Evolutionary conservation across 2,329 filamentous ascomycete species (phyloP).

Genomic region (Beauveria bassiana): DNA sequence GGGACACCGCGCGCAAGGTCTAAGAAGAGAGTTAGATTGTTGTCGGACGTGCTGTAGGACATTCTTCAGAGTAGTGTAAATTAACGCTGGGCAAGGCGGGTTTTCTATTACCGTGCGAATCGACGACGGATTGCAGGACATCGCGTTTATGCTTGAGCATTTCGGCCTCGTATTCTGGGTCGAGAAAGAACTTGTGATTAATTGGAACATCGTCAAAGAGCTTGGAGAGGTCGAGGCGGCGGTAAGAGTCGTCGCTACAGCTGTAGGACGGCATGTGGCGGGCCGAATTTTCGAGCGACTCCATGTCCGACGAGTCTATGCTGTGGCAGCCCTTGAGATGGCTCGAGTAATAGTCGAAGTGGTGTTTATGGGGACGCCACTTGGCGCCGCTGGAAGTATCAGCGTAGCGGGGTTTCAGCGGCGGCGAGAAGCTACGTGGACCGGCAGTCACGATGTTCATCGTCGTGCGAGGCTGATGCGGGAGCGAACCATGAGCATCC

Average conservation of each 20-base stretch:
- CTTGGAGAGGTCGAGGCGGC: background rate
- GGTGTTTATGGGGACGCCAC: background rate
- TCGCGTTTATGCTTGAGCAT: slow-evolving; percentile 9
- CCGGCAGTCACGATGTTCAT: slow-evolving; percentile 5
- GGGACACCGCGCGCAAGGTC: background rate
- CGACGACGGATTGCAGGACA: slow-evolving; percentile 4
- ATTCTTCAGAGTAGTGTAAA: no score
- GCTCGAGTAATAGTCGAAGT: background rate
- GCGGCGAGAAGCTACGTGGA: slow-evolving; percentile 8
- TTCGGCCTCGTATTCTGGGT: slow-evolving; percentile 9
- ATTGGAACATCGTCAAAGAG: slow-evolving; percentile 7
- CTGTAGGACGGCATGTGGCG: background rate
- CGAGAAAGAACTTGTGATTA: slow-evolving; percentile 6
- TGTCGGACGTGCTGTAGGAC: background rate
- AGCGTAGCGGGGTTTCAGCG: background rate
- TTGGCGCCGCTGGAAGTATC: background rate
- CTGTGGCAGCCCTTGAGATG: background rate
- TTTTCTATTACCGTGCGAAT: slow-evolving; percentile 5
- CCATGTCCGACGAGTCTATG: background rate
- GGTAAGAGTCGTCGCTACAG: background rate
- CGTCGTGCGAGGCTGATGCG: background rate
- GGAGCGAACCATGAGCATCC: slow-evolving; percentile 5
- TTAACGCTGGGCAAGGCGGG: background rate
- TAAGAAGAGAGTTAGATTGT: background rate
- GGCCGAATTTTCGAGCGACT: background rate